phyloP scores from a whole-genome alignment of 257 asterid species.

The Coffea eugenioides region DNA sequence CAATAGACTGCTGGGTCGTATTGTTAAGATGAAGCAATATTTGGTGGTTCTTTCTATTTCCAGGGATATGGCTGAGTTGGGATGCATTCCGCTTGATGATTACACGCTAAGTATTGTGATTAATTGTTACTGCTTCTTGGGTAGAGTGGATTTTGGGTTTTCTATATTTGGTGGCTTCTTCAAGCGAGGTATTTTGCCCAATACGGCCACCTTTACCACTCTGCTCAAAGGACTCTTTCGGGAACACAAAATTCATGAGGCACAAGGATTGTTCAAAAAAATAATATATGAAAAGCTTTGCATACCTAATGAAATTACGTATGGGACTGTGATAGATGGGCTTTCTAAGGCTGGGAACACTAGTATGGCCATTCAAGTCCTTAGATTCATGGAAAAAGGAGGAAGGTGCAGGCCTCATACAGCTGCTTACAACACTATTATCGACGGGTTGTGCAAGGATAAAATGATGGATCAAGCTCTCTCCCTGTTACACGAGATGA shows the following conservation, averaged over 20 bases:
- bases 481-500: slow-evolving; percentile 20
- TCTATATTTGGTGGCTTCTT: neutral
- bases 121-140: neutral
- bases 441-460: slow-evolving; percentile 14
- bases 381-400: slow-evolving; percentile 9
- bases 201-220: slow-evolving; percentile 5
- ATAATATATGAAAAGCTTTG: too few relatives aligned
- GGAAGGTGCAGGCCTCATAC: neutral
- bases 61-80: neutral
- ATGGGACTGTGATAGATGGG: too few relatives aligned
- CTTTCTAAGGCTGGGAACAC: too few relatives aligned
- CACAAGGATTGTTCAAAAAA: too few relatives aligned
- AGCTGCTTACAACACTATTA: neutral
- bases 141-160: neutral
- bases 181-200: neutral
- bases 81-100: neutral
- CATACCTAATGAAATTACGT: too few relatives aligned
- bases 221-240: slow-evolving; percentile 26
- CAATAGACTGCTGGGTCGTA: neutral
- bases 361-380: slow-evolving; percentile 1
- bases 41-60: neutral
- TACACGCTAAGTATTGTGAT: neutral
- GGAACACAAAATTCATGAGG: too few relatives aligned
- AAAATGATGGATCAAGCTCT: slow-evolving; percentile 12
- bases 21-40: slow-evolving; percentile 1